Evolutionary conservation across 2,329 filamentous ascomycete species (phyloP), one percentile per base, ranked within the genome.

Genomic region (Fusarium sp.): DNA sequence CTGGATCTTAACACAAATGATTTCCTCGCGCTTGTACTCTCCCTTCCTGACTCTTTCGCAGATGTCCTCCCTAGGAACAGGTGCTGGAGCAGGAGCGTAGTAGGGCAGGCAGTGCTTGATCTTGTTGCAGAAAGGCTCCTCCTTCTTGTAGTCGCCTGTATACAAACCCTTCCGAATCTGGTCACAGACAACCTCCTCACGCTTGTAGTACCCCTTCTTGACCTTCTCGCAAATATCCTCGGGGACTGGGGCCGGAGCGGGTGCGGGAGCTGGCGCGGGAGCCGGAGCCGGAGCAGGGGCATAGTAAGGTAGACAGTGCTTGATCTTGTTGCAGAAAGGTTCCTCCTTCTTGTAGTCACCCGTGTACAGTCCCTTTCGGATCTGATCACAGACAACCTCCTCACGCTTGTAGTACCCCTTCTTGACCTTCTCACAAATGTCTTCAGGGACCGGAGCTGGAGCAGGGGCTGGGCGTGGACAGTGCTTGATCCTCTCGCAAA

Each of bases 401-500:
- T 20, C 40, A 8, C 13, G 40, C 18, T 44, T 44, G 18, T 44
- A 44, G 40, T 44, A 44, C 6, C 40, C 40, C 40, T 44, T 44
- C 40, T 23, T 44, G 40, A 44, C 40, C 13, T 14, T 49, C 14
- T 49, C 44, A 27, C 44, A 49, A 29, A 49, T 49, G 14, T 29
- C 44, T 49, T 23, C 38, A 13, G 65, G 63, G 42, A 49, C 33
- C 5, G 62, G 33, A 34, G 46, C 51, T 4, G 60, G 62, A 11
- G 62, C 44, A 1, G 68, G 66, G 14, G 34, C 56, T 7, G 64
- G 67, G 29, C 11, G 34, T 1, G 54, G 31, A 20, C 55, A 59
- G 18, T 14, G 44, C 34, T 50, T 44, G 60, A 54, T 38, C 44
- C 58, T 68, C 10, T 64, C 42, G 42, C 66, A 69, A 18, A 69